A percentile compares a stretch with the other conserved stretches of the same genome.
phyloP scores from a whole-genome alignment of 768 basidiomycete genomes.

The Suillus discolor region DNA sequence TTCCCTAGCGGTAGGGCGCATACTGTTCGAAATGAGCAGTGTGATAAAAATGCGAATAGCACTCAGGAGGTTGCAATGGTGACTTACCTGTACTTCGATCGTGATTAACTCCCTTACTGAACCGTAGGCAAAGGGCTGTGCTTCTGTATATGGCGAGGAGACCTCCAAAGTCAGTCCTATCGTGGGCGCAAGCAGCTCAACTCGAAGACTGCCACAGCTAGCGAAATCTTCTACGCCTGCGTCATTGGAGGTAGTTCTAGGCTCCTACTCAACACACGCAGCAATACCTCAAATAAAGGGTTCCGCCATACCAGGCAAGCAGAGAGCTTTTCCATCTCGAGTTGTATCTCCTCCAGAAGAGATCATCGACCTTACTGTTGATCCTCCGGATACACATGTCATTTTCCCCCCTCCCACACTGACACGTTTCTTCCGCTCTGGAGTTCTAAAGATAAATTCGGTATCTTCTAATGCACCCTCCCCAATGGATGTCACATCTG shows the following conservation, averaged over 20 bases:
- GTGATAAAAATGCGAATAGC: not conserved
- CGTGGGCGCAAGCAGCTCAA: not conserved
- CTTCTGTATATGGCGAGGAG: not conserved
- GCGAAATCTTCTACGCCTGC: not conserved
- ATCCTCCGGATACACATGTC: not conserved
- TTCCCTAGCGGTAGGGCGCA: no score
- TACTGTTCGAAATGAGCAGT: not conserved
- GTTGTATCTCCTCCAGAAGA: not conserved
- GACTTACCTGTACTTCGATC: not conserved
- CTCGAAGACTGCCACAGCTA: not conserved
- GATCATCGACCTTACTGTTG: constrained; percentile 15
- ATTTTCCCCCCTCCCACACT: constrained; percentile 19
- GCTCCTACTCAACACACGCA: not conserved
- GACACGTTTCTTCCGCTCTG: constrained; percentile 28
- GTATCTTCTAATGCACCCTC: constrained; percentile 2
- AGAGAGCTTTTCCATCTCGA: not conserved
- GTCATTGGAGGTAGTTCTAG: not conserved
- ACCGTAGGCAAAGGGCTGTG: not conserved
- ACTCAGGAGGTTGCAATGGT: not conserved
- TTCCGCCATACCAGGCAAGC: not conserved
- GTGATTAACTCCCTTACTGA: not conserved
- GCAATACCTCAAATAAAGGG: not conserved
- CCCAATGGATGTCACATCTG: not conserved
- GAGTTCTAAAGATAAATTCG: constrained; percentile 20
- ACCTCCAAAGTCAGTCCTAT: not conserved